Conservation (phyloP, 2,329 filamentous ascomycete species). For the Knufia fluminis region DNA sequence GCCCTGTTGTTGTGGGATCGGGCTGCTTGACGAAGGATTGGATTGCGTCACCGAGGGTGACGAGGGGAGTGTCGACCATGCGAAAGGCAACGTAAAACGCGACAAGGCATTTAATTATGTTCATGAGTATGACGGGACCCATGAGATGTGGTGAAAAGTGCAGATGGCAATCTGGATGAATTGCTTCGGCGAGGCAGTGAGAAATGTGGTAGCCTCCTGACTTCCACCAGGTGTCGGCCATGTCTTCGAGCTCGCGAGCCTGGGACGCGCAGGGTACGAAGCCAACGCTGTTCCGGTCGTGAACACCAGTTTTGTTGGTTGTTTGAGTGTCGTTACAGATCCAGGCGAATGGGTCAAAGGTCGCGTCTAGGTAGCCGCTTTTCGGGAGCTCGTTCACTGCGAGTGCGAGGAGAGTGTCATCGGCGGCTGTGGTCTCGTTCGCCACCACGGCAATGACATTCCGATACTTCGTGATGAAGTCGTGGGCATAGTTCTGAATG, state of each 20-base stretch:
- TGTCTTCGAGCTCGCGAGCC: not conserved
- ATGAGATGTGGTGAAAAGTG: slow-evolving; percentile 8
- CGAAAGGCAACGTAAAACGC: slow-evolving; percentile 8
- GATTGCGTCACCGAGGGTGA: slow-evolving; percentile 31
- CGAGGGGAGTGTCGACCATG: slow-evolving; percentile 18
- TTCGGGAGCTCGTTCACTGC: slow-evolving; percentile 16
- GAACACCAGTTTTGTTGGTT: slow-evolving; percentile 14
- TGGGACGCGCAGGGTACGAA: slow-evolving; percentile 4
- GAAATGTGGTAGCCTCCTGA: slow-evolving; percentile 17
- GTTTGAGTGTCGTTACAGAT: slow-evolving; percentile 18
- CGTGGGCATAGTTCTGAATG: slow-evolving; percentile 15
- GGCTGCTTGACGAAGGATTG: slow-evolving; percentile 29
- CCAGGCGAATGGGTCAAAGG: slow-evolving; percentile 19
- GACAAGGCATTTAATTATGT: slow-evolving; percentile 6
- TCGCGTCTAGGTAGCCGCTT: slow-evolving; percentile 9
- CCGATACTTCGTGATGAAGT: slow-evolving; percentile 13
- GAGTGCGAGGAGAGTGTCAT: slow-evolving; percentile 8
- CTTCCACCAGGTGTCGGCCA: slow-evolving; percentile 12
- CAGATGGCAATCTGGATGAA: slow-evolving; percentile 6
- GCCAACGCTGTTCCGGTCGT: slow-evolving; percentile 9
- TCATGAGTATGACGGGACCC: not conserved
- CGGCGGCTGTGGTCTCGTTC: not conserved
- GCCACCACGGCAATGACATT: slow-evolving; percentile 11
- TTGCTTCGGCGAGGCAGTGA: slow-evolving; percentile 19
- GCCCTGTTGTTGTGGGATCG: slow-evolving; percentile 24